These are phyloP conservation scores for Globisporangium solare DNA, from an alignment of 352 stramenopile genomes.

Conservation along the genomic window DNA sequence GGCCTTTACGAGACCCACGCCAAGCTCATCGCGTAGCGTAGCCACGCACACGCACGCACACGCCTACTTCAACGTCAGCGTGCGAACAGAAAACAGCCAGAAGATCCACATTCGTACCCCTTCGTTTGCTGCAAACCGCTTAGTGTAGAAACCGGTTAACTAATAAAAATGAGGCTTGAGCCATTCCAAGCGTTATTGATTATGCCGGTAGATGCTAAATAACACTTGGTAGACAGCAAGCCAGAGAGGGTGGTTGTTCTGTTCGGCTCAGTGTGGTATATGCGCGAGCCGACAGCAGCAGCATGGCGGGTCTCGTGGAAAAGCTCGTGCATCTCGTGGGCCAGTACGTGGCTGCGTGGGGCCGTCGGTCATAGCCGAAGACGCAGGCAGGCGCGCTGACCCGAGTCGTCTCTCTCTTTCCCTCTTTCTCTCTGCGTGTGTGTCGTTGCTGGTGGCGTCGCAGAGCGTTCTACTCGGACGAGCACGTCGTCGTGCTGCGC, in stretches of 20 bases:
- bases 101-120: too few species aligned
- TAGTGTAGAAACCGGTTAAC: too few species aligned
- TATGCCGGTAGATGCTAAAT: too few species aligned
- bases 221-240: neutral
- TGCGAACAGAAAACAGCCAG: neutral
- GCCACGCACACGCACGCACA: too few species aligned
- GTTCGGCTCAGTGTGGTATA: neutral
- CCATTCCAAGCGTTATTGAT: too few species aligned
- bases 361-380: neutral
- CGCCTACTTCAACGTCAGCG: neutral
- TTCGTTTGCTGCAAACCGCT: too few species aligned
- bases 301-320: slow-evolving; percentile 80
- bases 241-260: neutral
- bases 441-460: neutral
- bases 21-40: slow-evolving; percentile 27
- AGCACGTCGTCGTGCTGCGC: slow-evolving; percentile 83
- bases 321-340: slow-evolving; percentile 84
- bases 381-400: neutral
- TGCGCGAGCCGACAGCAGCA: neutral
- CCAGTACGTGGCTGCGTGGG: slow-evolving; percentile 30
- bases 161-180: too few species aligned
- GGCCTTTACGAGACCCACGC: slow-evolving; percentile 51
- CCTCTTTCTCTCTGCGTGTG: neutral
- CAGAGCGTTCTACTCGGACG: slow-evolving; percentile 87
- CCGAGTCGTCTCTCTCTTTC: neutral